Evolutionary conservation across 208 protist genomes (phyloP), one percentile per base, ranked within the genome.

Genomic region (Leishmania mexicana): DNA sequence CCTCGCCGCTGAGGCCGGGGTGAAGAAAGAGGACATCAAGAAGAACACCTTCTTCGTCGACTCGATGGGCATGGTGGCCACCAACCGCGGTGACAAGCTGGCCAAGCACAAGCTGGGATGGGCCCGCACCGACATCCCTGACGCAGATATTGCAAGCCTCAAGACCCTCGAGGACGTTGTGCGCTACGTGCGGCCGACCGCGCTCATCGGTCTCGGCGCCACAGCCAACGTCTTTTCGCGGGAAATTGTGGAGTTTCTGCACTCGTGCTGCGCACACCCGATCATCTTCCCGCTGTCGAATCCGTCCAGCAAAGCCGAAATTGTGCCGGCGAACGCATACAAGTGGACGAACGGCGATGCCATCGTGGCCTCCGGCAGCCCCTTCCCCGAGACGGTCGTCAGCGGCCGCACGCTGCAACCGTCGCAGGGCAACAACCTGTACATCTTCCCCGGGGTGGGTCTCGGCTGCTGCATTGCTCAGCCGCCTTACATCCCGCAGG

Each of bases 231-330:
- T 83, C 49, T 99, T 99, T 90, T 98, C 97, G 35, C 83, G 99
- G 79, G 92, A 98, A 51, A 94, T 99, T 13, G 84, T 99, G 24
- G 76, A 89, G 53, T 76, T 87, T 51, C 87, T 99, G 83, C 80
- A 93, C 24, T 86, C 84, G 65, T 85, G 98, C 85, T 92, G 86
- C 74, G 81, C 92, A 58, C 92, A 85, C 71, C 99, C 98, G 10
- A 98, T 99, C 85, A 95, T 99, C 81, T 99, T 99, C 82, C 90
- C 99, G 6, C 88, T 99, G 62, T 99, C 96, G 19, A 99, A 99
- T 87, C 96, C 96, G 49, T 98, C 96, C 17, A 96, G 88, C 84
- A 96, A 98, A 77, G 83, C 94, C 7, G 96, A 98, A 85, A 79
- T 90, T 80, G 97, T 97, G 42, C 96, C 98, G 4, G 91, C 96